These are phyloP conservation scores for Leonotis leonurus DNA, from an alignment of 257 asterid species.

Conservation along the genomic window DNA sequence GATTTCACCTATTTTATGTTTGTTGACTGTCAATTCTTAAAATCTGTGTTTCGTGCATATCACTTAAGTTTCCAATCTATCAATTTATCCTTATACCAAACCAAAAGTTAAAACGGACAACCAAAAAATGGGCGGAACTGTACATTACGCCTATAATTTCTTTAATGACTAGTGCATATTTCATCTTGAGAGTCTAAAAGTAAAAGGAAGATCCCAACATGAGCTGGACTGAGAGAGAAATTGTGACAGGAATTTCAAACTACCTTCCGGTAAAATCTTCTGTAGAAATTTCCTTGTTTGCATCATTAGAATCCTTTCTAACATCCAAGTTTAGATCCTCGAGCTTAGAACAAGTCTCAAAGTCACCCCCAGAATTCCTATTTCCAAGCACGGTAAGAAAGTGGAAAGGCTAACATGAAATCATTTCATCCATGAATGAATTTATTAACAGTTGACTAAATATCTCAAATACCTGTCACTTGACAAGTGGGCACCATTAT, in stretches of 20 bases:
- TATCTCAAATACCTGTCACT: slow-evolving; percentile 37
- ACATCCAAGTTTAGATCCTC: slow-evolving; percentile 82
- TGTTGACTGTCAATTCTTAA: neutral
- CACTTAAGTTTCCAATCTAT: neutral
- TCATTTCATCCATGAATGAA: slow-evolving; percentile 6
- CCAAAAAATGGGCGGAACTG: neutral
- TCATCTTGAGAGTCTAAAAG: neutral
- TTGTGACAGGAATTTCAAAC: slow-evolving; percentile 23
- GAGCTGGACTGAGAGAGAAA: too few relatives aligned
- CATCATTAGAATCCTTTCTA: slow-evolving; percentile 39
- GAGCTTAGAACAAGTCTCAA: slow-evolving; percentile 83
- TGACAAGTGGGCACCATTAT: slow-evolving; percentile 28
- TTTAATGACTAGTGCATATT: neutral
- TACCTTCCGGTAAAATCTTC: slow-evolving; percentile 53
- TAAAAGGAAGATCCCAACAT: too few relatives aligned
- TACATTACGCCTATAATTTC: neutral
- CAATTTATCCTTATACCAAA: neutral
- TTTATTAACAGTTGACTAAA: neutral
- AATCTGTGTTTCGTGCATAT: slow-evolving; percentile 7
- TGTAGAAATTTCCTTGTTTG: slow-evolving; percentile 33
- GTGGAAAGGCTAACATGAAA: slow-evolving; percentile 12
- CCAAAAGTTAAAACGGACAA: neutral
- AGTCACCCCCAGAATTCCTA: slow-evolving; percentile 58
- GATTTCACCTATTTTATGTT: neutral
- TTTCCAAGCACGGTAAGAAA: slow-evolving; percentile 30